Base-by-base conservation (phyloP, 148 eudicot genomes). In the Limonium bicolor region DNA sequence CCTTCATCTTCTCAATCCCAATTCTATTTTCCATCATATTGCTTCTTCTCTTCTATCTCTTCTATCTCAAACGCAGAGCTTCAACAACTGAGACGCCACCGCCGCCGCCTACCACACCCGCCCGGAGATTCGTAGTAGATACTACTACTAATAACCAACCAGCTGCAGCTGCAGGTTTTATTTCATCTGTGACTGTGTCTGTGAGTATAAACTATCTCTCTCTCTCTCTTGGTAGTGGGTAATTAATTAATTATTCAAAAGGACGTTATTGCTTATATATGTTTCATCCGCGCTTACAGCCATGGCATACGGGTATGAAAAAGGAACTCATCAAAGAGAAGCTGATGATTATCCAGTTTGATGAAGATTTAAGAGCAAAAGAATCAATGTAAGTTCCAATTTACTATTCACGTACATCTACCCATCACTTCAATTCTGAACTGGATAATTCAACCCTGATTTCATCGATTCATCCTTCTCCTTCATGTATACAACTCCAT, bases 1-100 rank as follows among this genome's bases (percentile, higher is more conserved):
- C 86, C 19, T 80, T 86, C 40, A 72, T 86, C 8, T 86, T 86
- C 53, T 80, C 92, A 48, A 86, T 86, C 30, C 92, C 95, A 12
- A 80, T 86, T 7, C 65, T 77, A 22, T 86, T 86, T 58, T 72
- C 83, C 32, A 70, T 86, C 47, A 86, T 80, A 39, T 62, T 86
- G 7, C 77, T 86, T 50, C 79, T 86, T 46, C 66, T 86, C 51
- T 80, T 86, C 33, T 85, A 85, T 61, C 51, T 85, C 61, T 85
- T 85, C 44, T 86, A 77, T 58, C 86, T 86, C 65, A 86, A 86
- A 70, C 67, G 68, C 53, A 72, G 83, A 27, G 60, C 78, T 33
- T 43, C 48, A n/a, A n/a, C n/a, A n/a, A n/a, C n/a, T 23, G 48
- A 43, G 12, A 14, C 19, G 11, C 24, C 66, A 13, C 30, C 54